These are phyloP conservation scores for Cladosporium phlei DNA, from an alignment of 2,329 filamentous ascomycete species.

Conservation along the genomic window DNA sequence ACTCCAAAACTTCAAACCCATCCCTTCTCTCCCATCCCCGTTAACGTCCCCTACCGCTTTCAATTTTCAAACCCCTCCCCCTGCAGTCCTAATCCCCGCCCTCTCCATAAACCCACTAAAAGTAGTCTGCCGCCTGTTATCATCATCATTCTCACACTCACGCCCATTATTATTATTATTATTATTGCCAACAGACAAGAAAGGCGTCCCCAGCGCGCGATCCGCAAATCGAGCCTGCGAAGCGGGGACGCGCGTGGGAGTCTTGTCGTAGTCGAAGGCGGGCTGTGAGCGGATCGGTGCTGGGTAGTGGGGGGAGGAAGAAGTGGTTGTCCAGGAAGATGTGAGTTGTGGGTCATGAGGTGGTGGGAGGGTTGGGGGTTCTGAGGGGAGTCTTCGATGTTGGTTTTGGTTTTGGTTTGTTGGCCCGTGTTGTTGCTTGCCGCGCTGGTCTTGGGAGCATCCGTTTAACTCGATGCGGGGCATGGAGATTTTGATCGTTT, in stretches of 20 bases:
- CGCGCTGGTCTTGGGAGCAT: conserved; percentile 19
- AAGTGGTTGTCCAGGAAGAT: conserved; percentile 9
- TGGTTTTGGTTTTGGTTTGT: too few species aligned
- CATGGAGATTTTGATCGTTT: conserved; percentile 40
- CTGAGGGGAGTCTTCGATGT: too few species aligned
- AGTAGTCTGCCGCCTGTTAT: conserved; percentile 28
- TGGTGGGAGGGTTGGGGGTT: conserved; percentile 9
- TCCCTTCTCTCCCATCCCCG: too few species aligned
- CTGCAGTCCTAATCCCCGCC: conserved; percentile 30
- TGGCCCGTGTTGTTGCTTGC: neutral
- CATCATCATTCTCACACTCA: conserved; percentile 1
- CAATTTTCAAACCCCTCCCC: too few species aligned
- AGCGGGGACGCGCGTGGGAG: conserved; percentile 7
- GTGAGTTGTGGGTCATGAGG: neutral
- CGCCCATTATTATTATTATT: too few species aligned
- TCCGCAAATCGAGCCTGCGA: conserved; percentile 8
- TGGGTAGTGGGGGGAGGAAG: conserved; percentile 5
- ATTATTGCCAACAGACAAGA: conserved; percentile 14
- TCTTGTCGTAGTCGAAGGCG: neutral
- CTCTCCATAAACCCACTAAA: conserved; percentile 41
- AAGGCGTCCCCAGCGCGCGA: conserved; percentile 18
- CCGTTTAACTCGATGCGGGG: conserved; percentile 15
- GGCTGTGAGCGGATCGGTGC: neutral
- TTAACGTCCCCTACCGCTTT: too few species aligned
- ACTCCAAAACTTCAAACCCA: too few species aligned